Percentiles rank a stretch among this genome's conserved stretches.
Evolutionary conservation across 2,329 filamentous ascomycete species (phyloP).

Genomic region (Pseudomassariella vexata): DNA sequence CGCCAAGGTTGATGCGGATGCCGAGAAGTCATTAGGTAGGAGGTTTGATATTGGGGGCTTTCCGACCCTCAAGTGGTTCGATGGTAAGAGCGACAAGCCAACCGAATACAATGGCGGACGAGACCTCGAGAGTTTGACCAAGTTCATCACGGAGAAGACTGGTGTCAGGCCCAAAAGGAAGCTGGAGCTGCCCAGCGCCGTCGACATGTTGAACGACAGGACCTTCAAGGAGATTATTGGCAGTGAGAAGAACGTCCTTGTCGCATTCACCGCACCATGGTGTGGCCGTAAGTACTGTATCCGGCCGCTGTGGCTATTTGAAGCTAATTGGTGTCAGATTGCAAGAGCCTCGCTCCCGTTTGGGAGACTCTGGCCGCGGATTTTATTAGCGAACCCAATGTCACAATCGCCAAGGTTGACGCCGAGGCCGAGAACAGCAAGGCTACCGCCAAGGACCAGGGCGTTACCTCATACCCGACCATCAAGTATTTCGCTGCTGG

Average conservation of each 20-base stretch:
- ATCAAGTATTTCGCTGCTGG: slow-evolving; percentile 97
- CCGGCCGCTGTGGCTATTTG: not conserved
- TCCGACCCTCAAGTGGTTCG: slow-evolving; percentile 96
- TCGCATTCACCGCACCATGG: slow-evolving; percentile 97
- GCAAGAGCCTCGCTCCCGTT: slow-evolving; percentile 84
- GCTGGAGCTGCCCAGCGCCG: slow-evolving; percentile 64
- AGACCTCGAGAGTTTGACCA: slow-evolving; percentile 77
- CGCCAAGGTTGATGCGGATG: slow-evolving; percentile 93
- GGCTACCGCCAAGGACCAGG: slow-evolving; percentile 67
- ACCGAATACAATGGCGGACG: slow-evolving; percentile 81
- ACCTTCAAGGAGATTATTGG: slow-evolving; percentile 76
- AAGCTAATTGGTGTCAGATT: slow-evolving; percentile 56
- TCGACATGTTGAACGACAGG: slow-evolving; percentile 74
- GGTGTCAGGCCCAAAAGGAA: slow-evolving; percentile 76
- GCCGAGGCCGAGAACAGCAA: slow-evolving; percentile 83
- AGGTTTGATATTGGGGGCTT: slow-evolving; percentile 88
- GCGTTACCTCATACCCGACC: slow-evolving; percentile 83
- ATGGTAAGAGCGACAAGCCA: slow-evolving; percentile 84
- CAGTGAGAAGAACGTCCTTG: slow-evolving; percentile 80
- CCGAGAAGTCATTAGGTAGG: slow-evolving; percentile 77
- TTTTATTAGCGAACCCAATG: slow-evolving; percentile 70
- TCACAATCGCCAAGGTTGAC: slow-evolving; percentile 92
- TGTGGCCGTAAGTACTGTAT: slow-evolving; percentile 78
- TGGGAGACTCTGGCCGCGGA: slow-evolving; percentile 85
- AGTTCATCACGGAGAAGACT: slow-evolving; percentile 84